Conservation (phyloP, 768 basidiomycete species). For the Xerocomellus intermedius region DNA sequence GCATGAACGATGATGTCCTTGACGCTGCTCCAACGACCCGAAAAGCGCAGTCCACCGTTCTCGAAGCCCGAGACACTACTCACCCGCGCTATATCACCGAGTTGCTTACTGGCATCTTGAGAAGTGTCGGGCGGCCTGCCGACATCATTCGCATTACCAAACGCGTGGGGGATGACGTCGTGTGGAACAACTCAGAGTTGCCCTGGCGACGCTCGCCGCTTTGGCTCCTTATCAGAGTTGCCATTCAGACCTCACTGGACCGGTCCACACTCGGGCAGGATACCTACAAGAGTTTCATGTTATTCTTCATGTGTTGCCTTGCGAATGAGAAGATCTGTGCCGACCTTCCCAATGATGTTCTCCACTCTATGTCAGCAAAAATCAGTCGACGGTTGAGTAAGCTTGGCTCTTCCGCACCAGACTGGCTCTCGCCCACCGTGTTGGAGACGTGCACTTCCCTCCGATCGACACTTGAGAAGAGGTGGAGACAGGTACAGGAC, state of each 20-base stretch:
- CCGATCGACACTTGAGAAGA: conserved; percentile 23
- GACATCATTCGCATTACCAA: conserved; percentile 36
- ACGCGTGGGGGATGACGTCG: conserved; percentile 46
- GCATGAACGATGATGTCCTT: conserved; percentile 32
- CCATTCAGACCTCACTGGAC: conserved; percentile 39
- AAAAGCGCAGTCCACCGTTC: conserved; percentile 38
- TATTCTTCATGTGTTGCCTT: conserved; percentile 28
- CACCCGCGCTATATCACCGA: conserved; percentile 51
- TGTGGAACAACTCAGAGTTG: conserved; percentile 37
- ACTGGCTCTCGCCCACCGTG: conserved; percentile 13
- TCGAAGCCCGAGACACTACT: conserved; percentile 40
- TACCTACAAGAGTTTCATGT: conserved; percentile 35
- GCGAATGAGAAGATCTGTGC: neutral
- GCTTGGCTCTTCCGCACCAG: conserved; percentile 22
- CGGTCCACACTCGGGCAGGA: conserved; percentile 9
- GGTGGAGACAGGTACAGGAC: conserved; percentile 37
- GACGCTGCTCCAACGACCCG: conserved; percentile 35
- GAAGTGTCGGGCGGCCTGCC: conserved; percentile 34
- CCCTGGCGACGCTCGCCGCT: conserved; percentile 52
- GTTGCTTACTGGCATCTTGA: conserved; percentile 46
- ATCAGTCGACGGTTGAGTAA: conserved; percentile 39
- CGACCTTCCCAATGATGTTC: conserved; percentile 30
- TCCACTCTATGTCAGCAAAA: conserved; percentile 39
- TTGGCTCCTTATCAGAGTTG: conserved; percentile 50
- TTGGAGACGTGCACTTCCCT: conserved; percentile 15